phyloP scores from a whole-genome alignment of 495 filamentous ascomycete species.

The Filosporella fistucella region DNA sequence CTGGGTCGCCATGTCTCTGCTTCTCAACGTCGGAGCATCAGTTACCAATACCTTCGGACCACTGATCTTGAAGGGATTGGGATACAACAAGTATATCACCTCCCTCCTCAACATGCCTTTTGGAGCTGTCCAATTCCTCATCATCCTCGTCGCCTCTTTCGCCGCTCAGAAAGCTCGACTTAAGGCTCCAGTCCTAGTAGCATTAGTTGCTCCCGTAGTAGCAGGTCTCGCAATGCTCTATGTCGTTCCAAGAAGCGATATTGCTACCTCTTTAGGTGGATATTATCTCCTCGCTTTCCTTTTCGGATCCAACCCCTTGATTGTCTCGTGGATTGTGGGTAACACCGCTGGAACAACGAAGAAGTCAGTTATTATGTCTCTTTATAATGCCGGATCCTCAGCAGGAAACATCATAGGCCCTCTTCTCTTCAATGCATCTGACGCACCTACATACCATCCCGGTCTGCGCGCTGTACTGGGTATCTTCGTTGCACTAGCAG shows the following conservation, averaged over 20 bases:
- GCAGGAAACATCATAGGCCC: constrained; percentile 67
- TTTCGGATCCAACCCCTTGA: constrained; percentile 46
- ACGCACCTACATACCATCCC: constrained; percentile 55
- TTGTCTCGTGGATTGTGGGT: constrained; percentile 42
- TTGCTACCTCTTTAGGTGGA: constrained; percentile 43
- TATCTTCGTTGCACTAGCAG: constrained; percentile 50
- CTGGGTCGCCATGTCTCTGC: constrained; percentile 45
- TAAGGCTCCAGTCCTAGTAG: constrained; percentile 45
- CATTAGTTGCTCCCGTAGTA: constrained; percentile 50
- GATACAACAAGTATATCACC: constrained; percentile 52
- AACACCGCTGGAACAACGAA: constrained; percentile 75
- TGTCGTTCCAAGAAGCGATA: constrained; percentile 33
- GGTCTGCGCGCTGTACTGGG: constrained; percentile 50
- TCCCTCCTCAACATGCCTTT: constrained; percentile 63
- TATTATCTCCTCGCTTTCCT: constrained; percentile 62
- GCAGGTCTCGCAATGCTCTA: constrained; percentile 53
- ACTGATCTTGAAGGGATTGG: constrained; percentile 55
- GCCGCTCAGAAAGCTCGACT: constrained; percentile 42
- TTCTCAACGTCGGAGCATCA: constrained; percentile 57
- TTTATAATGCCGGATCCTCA: constrained; percentile 57
- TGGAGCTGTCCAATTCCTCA: constrained; percentile 50
- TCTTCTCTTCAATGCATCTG: constrained; percentile 54
- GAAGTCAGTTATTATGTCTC: constrained; percentile 51
- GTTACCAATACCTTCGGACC: constrained; percentile 59
- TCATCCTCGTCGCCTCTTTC: constrained; percentile 52